Base-by-base conservation (phyloP, 352 stramenopile genomes). In the Phytophthora agathidicida region DNA sequence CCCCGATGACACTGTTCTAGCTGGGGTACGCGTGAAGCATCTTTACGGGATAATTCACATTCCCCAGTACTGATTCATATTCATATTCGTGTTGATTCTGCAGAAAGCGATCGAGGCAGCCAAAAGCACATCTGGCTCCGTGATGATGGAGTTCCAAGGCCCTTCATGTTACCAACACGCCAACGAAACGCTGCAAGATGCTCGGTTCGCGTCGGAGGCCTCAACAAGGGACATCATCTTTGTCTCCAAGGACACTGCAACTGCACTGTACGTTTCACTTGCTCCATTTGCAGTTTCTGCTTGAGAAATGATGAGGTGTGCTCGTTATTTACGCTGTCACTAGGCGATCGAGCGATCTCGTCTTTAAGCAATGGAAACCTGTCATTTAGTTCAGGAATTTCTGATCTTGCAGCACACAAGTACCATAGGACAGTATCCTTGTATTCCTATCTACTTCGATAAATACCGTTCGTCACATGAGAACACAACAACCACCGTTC, bases 91-190 rank as follows among this genome's bases (percentile, higher is more conserved):
- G n/a, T n/a, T n/a, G n/a, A n/a, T 26, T 35, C 13, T 24, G 10
- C 20, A 89, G 74, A 74, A 71, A 71, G 59, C 76, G 3, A 36
- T 50, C 0, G 47, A 77, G 7, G 56, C 74, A 19, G 46, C 59
- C 2, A 67, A 71, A 28, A 60, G 33, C 10, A 71, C 68, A 0
- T 14, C 41, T 3, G 80, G 75, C 1, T 89, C 77, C 1, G 71
- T 89, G 13, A 41, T 77, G 39, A 78, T 89, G 73, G 80, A 89
- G 52, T 88, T 86, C 22, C 77, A 88, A 23, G 75, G 80, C 0
- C 7, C 38, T 0, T 19, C 45, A 2, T 63, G 65, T 41, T 68
- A 68, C 4, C 31, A 50, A 8, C 58, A 71, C 16, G 51, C 62
- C 5, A 41, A 38, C 0, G 39, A 65, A 9, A 45, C 69, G 14